These are phyloP conservation scores for Trametes cubensis DNA, from an alignment of 768 basidiomycete species.

Conservation along the genomic window DNA sequence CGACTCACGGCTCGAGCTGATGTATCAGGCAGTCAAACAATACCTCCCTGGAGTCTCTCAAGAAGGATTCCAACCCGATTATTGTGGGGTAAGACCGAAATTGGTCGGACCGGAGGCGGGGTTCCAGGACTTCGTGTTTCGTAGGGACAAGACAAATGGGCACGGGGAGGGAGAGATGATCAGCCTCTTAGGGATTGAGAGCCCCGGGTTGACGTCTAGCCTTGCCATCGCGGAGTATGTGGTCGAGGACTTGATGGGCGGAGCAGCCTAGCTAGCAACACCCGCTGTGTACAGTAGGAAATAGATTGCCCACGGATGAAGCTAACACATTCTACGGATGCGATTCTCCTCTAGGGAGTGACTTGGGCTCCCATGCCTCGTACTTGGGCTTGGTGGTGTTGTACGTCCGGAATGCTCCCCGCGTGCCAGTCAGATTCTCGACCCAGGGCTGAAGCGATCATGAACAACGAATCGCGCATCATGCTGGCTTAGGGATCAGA, in stretches of 20 bases:
- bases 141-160: conserved; percentile 53
- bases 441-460: conserved; percentile 60
- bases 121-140: conserved; percentile 84
- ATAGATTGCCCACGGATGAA: conserved; percentile 9
- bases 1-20: conserved; percentile 60
- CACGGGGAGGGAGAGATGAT: conserved; percentile 55
- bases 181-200: conserved; percentile 88
- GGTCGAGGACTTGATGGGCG: conserved; percentile 57
- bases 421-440: conserved; percentile 92
- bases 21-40: conserved; percentile 68
- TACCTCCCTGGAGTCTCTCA: conserved; percentile 69
- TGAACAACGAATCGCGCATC: not conserved
- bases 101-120: conserved; percentile 71
- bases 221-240: conserved; percentile 88
- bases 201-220: conserved; percentile 86
- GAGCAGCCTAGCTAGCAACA: not conserved
- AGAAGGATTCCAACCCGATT: conserved; percentile 75
- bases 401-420: conserved; percentile 88
- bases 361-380: conserved; percentile 80
- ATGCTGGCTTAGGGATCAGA: not conserved
- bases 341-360: conserved; percentile 47
- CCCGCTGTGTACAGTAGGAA: conserved; percentile 5
- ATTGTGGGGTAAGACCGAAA: conserved; percentile 87
- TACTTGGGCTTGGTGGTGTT: conserved; percentile 86
- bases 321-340: conserved; percentile 17